Conservation (phyloP, 2,329 filamentous ascomycete species). For the Leptosphaerulina australis region DNA sequence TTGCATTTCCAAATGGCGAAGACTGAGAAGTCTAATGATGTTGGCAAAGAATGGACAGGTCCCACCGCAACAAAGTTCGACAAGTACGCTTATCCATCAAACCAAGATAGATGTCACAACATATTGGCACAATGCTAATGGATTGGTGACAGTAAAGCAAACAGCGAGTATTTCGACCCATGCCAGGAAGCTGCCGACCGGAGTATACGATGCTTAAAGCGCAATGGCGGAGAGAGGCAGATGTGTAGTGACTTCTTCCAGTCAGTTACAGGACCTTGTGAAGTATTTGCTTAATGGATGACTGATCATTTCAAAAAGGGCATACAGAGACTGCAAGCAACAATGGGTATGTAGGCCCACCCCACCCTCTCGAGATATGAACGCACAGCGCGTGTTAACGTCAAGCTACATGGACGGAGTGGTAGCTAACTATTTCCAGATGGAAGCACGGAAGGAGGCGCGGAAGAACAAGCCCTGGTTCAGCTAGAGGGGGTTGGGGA, state of each 20-base stretch:
- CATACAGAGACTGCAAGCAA: conserved; percentile 94
- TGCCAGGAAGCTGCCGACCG: conserved; percentile 89
- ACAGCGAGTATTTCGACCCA: conserved; percentile 91
- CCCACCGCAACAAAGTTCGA: conserved; percentile 49
- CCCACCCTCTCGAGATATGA: neutral
- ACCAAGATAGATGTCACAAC: neutral
- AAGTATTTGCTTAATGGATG: neutral
- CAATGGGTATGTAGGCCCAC: conserved; percentile 72
- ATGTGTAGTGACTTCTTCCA: conserved; percentile 97
- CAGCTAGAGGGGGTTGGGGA: conserved; percentile 10
- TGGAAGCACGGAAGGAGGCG: conserved; percentile 33
- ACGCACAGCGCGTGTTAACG: neutral
- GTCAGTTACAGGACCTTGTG: conserved; percentile 55
- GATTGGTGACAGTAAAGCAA: conserved; percentile 69
- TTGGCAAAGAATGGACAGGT: conserved; percentile 30
- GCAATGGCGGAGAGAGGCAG: conserved; percentile 84
- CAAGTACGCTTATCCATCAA: conserved; percentile 37
- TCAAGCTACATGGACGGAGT: too few relatives aligned
- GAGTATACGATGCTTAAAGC: conserved; percentile 85
- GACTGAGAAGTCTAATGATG: conserved; percentile 21
- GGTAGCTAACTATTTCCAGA: conserved; percentile 19
- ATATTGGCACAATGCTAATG: conserved; percentile 13
- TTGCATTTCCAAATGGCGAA: conserved; percentile 7
- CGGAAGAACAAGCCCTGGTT: conserved; percentile 32
- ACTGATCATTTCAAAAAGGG: conserved; percentile 61